Evolutionary conservation across 768 basidiomycete species (phyloP).

Genomic region (Tulasnella sp.): DNA sequence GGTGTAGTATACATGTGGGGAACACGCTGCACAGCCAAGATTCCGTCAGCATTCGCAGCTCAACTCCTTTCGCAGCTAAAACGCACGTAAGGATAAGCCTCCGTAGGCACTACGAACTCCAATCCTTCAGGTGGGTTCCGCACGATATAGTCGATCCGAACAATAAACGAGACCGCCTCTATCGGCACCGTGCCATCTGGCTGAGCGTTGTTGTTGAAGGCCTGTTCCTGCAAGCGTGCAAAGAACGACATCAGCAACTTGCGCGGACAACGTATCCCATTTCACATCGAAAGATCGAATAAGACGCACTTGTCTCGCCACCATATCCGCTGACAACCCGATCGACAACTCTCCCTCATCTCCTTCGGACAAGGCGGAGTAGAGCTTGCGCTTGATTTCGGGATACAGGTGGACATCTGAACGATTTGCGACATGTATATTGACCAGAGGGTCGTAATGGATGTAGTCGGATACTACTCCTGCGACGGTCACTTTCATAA

Average conservation of each 20-base stretch:
- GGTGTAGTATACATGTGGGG: constrained; percentile 91
- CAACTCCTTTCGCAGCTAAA: background rate
- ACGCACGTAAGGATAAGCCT: constrained; percentile 81
- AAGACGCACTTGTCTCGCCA: constrained; percentile 56
- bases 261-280: background rate
- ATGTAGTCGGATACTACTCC: constrained; percentile 72
- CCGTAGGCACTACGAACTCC: constrained; percentile 76
- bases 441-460: constrained; percentile 69
- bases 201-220: constrained; percentile 78
- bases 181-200: constrained; percentile 39
- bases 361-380: constrained; percentile 82
- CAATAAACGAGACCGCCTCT: constrained; percentile 42
- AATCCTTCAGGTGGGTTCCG: constrained; percentile 79
- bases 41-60: background rate
- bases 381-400: constrained; percentile 88
- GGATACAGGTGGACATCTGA: constrained; percentile 85
- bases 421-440: constrained; percentile 59
- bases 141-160: constrained; percentile 77
- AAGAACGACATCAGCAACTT: background rate
- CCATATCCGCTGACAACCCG: constrained; percentile 70
- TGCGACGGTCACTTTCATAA: constrained; percentile 68
- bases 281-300: background rate
- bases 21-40: constrained; percentile 57
- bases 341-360: constrained; percentile 96
- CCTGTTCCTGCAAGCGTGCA: constrained; percentile 41